A percentile compares a stretch with the other conserved stretches of the same genome.
These are phyloP conservation scores for Mycena venus DNA, from an alignment of 768 basidiomycete genomes.

Conservation along the genomic window DNA sequence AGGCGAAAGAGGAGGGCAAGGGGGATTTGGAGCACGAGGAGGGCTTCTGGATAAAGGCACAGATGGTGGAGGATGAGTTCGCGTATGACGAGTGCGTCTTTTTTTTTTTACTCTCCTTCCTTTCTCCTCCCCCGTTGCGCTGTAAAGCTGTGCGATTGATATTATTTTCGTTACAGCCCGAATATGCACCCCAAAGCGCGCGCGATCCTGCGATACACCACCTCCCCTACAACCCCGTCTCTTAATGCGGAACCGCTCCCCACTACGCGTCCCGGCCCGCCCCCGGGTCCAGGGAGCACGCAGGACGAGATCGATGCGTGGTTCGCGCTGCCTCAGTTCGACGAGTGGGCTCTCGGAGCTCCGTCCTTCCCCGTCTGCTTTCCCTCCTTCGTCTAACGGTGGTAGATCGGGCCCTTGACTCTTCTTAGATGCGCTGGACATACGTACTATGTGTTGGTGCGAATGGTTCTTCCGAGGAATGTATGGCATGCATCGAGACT, in stretches of 20 bases:
- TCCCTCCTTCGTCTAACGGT: too few species aligned
- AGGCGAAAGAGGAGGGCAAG: too few species aligned
- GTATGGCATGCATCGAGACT: too few species aligned
- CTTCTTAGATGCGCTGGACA: too few species aligned
- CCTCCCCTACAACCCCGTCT: too few species aligned
- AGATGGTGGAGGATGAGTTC: slow-evolving; percentile 18
- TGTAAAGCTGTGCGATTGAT: background rate
- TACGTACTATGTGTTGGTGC: too few species aligned
- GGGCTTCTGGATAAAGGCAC: slow-evolving; percentile 24
- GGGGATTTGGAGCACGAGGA: background rate
- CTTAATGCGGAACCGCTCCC: background rate
- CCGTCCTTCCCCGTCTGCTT: too few species aligned
- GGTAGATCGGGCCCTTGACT: too few species aligned
- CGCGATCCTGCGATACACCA: slow-evolving; percentile 18
- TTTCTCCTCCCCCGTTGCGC: too few species aligned
- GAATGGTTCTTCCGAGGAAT: too few species aligned
- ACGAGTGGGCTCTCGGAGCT: too few species aligned
- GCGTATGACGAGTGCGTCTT: slow-evolving; percentile 24
- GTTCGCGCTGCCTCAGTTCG: background rate
- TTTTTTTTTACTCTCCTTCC: too few species aligned
- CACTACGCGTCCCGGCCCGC: background rate
- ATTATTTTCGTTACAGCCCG: background rate
- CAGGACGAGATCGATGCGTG: background rate
- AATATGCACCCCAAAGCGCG: slow-evolving; percentile 20
- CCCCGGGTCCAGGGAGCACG: background rate